A percentile compares a stretch with the other conserved stretches of the same genome.
These are phyloP conservation scores for Talaromyces wortmannii DNA, from an alignment of 495 filamentous ascomycete genomes.

Conservation along the genomic window DNA sequence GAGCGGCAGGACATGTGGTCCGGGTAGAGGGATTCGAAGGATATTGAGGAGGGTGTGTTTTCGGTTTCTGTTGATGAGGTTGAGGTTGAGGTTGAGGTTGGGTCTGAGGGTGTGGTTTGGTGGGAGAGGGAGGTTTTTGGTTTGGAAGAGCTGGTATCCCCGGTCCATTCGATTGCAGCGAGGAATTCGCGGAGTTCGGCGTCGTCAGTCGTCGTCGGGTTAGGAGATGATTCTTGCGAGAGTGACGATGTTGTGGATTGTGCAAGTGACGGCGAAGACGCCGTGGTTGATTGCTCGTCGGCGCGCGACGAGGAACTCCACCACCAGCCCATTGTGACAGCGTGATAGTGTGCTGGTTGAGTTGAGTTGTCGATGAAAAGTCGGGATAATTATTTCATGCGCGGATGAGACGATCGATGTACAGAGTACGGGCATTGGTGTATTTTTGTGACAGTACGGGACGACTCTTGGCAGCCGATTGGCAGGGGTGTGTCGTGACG, in stretches of 20 bases:
- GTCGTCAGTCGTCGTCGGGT: slow-evolving; percentile 38
- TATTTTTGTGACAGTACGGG: too few species aligned
- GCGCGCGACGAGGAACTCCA: slow-evolving; percentile 27
- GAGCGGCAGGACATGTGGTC: slow-evolving; percentile 79
- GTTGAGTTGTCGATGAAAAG: not conserved
- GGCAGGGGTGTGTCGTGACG: too few species aligned
- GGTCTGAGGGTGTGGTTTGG: slow-evolving; percentile 8
- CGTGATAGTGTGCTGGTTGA: slow-evolving; percentile 1
- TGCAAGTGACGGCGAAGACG: slow-evolving; percentile 12
- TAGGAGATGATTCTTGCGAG: slow-evolving; percentile 39
- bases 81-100: slow-evolving; percentile 10
- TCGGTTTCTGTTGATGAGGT: not conserved
- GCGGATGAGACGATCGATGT: too few species aligned
- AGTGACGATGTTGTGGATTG: slow-evolving; percentile 8
- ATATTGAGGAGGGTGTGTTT: slow-evolving; percentile 24
- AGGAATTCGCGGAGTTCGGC: slow-evolving; percentile 55
- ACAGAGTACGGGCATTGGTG: too few species aligned
- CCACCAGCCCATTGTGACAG: slow-evolving; percentile 42
- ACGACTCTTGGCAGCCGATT: too few species aligned
- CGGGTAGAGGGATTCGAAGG: slow-evolving; percentile 61
- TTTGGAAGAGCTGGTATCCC: slow-evolving; percentile 17
- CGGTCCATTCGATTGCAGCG: slow-evolving; percentile 36
- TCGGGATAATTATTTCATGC: too few species aligned
- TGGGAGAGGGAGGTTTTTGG: slow-evolving; percentile 7
- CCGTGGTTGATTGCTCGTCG: not conserved